Percentiles rank a stretch among this genome's conserved stretches.
These are phyloP conservation scores for Cryptosporidium baileyi DNA, from an alignment of 169 alveolate species.

Conservation along the genomic window DNA sequence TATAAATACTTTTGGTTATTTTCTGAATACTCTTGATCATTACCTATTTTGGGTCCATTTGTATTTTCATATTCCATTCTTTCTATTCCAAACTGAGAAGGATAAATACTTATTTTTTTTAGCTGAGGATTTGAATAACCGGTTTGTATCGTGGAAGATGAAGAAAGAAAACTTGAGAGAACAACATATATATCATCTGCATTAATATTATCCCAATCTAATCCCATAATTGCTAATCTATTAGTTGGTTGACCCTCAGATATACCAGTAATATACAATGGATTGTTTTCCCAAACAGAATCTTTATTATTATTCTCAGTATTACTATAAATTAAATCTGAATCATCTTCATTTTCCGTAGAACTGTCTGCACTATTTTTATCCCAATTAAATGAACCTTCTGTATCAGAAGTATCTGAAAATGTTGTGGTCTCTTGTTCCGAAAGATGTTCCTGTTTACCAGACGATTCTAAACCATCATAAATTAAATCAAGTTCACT, in stretches of 20 bases:
- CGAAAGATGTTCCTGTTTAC: background rate
- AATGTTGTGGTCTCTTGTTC: constrained; percentile 26
- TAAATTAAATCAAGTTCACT: constrained; percentile 45
- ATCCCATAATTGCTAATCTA: constrained; percentile 94
- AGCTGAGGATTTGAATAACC: constrained; percentile 85
- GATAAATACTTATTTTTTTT: constrained; percentile 88
- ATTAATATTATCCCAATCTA: constrained; percentile 94
- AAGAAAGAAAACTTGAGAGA: constrained; percentile 86
- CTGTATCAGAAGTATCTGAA: background rate
- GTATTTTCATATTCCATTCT: constrained; percentile 88
- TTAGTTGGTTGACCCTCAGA: constrained; percentile 83
- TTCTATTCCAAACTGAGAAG: constrained; percentile 92
- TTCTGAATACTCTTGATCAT: constrained; percentile 50
- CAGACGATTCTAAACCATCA: constrained; percentile 26
- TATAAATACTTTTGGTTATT: too few relatives aligned
- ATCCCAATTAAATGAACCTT: constrained; percentile 65
- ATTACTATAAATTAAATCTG: background rate
- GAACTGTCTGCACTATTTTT: constrained; percentile 54
- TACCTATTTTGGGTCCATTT: constrained; percentile 88
- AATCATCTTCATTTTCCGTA: background rate
- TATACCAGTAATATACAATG: constrained; percentile 50
- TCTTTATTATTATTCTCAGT: background rate
- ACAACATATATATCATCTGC: constrained; percentile 92
- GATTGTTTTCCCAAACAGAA: constrained; percentile 58
- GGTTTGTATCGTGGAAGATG: constrained; percentile 68